These are phyloP conservation scores for Neophaeococcomyces mojaviensis DNA, from an alignment of 2,329 filamentous ascomycete species.

Conservation along the genomic window DNA sequence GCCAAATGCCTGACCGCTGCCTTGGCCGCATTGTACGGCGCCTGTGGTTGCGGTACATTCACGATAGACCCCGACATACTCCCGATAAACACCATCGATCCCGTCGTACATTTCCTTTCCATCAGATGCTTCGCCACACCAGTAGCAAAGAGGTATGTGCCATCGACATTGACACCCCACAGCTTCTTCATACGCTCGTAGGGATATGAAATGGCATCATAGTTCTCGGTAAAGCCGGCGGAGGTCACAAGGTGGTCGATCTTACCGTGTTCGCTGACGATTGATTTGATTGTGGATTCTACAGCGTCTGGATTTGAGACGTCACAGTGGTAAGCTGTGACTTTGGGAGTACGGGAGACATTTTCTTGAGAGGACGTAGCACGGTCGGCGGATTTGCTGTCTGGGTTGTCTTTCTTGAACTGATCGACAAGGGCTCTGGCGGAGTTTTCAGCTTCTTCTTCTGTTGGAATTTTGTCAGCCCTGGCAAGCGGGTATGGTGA, in stretches of 20 bases:
- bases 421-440: constrained; percentile 65
- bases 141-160: constrained; percentile 32
- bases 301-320: constrained; percentile 76
- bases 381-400: constrained; percentile 14
- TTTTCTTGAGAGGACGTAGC: constrained; percentile 11
- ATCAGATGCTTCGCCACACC: constrained; percentile 62
- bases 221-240: constrained; percentile 96
- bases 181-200: constrained; percentile 87
- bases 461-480: constrained; percentile 35
- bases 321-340: constrained; percentile 85
- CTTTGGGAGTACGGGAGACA: constrained; percentile 57
- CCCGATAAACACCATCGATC: constrained; percentile 89
- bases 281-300: constrained; percentile 61
- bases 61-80: constrained; percentile 93
- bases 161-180: constrained; percentile 84
- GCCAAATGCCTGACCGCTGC: constrained; percentile 85
- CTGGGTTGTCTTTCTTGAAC: constrained; percentile 73
- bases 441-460: constrained; percentile 74
- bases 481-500: neutral
- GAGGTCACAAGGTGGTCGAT: constrained; percentile 91
- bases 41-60: constrained; percentile 91
- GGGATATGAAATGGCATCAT: constrained; percentile 82
- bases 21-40: constrained; percentile 87
- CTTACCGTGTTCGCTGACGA: constrained; percentile 64
- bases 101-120: constrained; percentile 61